Evolutionary conservation across 2,329 filamentous ascomycete species (phyloP), one percentile per base, ranked within the genome.

Genomic region (Xylariaceae sp.): DNA sequence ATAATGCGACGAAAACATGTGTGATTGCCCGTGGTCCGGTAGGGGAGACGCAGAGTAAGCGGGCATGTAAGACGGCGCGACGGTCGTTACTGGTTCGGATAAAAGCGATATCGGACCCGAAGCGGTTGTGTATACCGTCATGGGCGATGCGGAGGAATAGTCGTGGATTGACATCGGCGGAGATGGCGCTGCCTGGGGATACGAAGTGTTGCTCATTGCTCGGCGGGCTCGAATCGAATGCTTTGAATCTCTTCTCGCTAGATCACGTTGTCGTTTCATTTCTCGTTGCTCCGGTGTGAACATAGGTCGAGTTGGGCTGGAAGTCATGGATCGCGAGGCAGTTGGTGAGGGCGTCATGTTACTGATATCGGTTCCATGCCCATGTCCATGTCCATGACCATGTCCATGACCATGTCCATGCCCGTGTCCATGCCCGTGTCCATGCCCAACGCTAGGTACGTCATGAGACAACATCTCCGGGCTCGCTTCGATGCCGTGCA

Each of bases 251-350:
- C 82, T 74, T 54, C 83, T 77, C 44, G 74, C 78, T 61, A 79
- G 79, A 60, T 85, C 81, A 57, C 77, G 75, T 63, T 85, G 81
- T 55, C 81, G 76, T 71, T 82, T 85, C 42, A 85, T 67, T 64
- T 84, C 81, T 59, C 82, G 77, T 67, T 85, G 81, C 65, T 85
- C 81, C 5, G 80, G 72, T 4, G 80, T 81, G 64, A 84, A 73
- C 39, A 71, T 72, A 45, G 71, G 70, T 58, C 77, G 75, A 4
- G 81, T 80, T 30, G 82, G 81, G 69, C 82, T 86, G 27, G 77
- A 77, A 40, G 81, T 82, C 47, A 77, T 70, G 27, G 80, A 83
- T 68, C 77, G 73, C 30, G 79, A 74, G 39, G 70, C 71, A 54
- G 70, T 74, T 29, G 76, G 76, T 46, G 79, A 76, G 37, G 79